Conservation (phyloP, 306 rosid genomes). For the Cucurbita argyrosperma region DNA sequence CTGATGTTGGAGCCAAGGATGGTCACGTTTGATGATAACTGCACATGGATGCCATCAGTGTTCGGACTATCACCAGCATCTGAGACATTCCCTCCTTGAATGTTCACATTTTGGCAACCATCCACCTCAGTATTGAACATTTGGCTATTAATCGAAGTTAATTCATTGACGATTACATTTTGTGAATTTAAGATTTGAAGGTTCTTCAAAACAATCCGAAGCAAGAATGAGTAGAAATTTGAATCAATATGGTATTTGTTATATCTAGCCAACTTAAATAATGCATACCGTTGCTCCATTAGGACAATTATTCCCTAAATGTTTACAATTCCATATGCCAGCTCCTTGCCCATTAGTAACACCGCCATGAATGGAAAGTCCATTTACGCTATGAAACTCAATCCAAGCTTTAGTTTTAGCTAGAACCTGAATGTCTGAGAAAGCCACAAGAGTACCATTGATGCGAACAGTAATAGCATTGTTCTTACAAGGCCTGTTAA, state of each 20-base stretch:
- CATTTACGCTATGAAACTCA: neutral
- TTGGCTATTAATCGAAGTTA: neutral
- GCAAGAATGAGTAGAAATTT: no score
- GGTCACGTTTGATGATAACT: neutral
- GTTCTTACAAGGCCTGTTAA: neutral
- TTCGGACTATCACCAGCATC: neutral
- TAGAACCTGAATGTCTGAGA: neutral
- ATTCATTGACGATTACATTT: neutral
- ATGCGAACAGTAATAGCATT: neutral
- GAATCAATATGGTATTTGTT: no score
- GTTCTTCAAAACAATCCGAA: no score
- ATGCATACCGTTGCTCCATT: neutral
- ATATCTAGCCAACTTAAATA: no score
- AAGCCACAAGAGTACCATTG: neutral
- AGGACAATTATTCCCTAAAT: neutral
- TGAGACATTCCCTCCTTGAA: neutral
- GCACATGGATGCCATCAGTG: neutral
- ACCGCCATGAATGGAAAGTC: neutral
- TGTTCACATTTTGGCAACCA: neutral
- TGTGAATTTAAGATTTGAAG: neutral
- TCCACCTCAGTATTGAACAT: neutral
- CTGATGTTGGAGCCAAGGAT: neutral
- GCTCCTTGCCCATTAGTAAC: neutral
- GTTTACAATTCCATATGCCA: neutral
- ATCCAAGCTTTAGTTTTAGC: neutral